Conservation (phyloP, 345 rosid genomes). For the Jatropha curcas region DNA sequence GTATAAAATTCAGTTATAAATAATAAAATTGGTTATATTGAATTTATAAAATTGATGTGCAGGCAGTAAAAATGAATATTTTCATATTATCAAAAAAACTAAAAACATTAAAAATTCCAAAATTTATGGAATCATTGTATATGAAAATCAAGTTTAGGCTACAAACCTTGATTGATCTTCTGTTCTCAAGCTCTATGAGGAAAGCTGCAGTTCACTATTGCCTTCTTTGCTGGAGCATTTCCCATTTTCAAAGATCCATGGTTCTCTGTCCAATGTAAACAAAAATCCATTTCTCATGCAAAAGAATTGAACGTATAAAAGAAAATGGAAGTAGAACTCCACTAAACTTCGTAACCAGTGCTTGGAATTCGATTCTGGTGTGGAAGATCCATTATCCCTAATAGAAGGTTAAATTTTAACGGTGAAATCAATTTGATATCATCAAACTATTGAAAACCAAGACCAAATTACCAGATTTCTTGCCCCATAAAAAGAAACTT, state of each 20-base stretch:
- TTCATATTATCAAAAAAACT: too few relatives aligned
- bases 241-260: slow-evolving; percentile 45
- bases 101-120: too few relatives aligned
- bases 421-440: background rate
- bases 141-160: slow-evolving; percentile 16
- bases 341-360: slow-evolving; percentile 29
- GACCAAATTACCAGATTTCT: background rate
- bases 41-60: too few relatives aligned
- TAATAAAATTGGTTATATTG: too few relatives aligned
- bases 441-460: background rate
- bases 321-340: background rate
- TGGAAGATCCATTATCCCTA: slow-evolving; percentile 35
- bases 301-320: background rate
- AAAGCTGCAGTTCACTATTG: slow-evolving; percentile 60
- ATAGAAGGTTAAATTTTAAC: slow-evolving; percentile 3
- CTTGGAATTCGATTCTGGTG: slow-evolving; percentile 21
- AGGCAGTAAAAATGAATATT: too few relatives aligned
- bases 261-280: background rate
- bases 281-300: background rate
- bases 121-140: too few relatives aligned
- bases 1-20: too few relatives aligned
- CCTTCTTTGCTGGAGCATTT: slow-evolving; percentile 32
- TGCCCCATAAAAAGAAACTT: background rate
- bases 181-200: slow-evolving; percentile 65
- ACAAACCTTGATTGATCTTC: slow-evolving; percentile 76